phyloP scores from a whole-genome alignment of 352 stramenopile genomes.

The Elongisporangium undulatum region DNA sequence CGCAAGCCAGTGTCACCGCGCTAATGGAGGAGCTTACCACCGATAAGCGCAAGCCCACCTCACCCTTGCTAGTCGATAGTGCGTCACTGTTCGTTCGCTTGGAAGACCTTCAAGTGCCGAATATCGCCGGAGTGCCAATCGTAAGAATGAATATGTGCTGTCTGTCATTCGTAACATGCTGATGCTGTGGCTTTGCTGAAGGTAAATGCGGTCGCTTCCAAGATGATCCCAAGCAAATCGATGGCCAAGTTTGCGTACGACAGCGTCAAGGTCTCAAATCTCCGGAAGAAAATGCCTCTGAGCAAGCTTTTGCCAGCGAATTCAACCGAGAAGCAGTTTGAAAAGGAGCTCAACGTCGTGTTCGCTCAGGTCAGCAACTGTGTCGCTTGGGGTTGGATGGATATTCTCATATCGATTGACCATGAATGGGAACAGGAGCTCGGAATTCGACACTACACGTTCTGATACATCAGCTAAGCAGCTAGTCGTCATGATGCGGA shows the following conservation, averaged over 20 bases:
- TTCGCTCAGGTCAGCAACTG: conserved; percentile 32
- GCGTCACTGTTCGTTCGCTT: conserved; percentile 59
- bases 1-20: conserved; percentile 11
- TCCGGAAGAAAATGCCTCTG: conserved; percentile 63
- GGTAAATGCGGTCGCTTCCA: conserved; percentile 24
- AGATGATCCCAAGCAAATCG: conserved; percentile 36
- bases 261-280: conserved; percentile 23
- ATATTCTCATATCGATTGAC: background rate
- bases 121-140: conserved; percentile 21
- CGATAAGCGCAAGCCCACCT: conserved; percentile 38
- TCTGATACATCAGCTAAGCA: too few relatives aligned
- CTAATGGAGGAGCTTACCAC: conserved; percentile 36
- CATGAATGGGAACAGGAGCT: background rate
- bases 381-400: background rate
- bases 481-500: too few relatives aligned
- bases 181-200: conserved; percentile 3
- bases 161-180: background rate
- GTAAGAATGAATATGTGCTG: conserved; percentile 21
- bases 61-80: conserved; percentile 27
- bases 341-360: conserved; percentile 64
- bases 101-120: conserved; percentile 56
- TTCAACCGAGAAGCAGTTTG: conserved; percentile 39
- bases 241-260: conserved; percentile 51
- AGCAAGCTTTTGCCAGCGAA: conserved; percentile 41
- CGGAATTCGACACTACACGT: background rate